These are phyloP conservation scores for Tetraselmis striata DNA, from an alignment of 139 green algal species.

Conservation along the genomic window DNA sequence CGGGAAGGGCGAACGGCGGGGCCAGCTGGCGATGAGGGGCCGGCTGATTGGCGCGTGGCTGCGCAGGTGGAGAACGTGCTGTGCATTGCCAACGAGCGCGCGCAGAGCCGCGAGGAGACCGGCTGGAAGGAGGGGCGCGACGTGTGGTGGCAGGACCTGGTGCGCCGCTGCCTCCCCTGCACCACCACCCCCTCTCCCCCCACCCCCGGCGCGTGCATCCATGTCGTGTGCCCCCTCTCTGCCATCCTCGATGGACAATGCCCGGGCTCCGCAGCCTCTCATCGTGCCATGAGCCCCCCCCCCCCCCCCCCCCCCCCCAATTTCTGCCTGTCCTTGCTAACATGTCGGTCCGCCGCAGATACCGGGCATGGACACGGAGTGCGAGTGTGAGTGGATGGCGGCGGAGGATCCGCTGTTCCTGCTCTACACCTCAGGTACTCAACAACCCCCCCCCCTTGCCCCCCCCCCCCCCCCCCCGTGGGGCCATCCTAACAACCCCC, in stretches of 20 bases:
- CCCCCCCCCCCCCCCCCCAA: background rate
- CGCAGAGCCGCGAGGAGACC: slow-evolving; percentile 15
- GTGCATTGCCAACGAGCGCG: slow-evolving; percentile 32
- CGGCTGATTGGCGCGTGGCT: no score
- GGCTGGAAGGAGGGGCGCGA: slow-evolving; percentile 37
- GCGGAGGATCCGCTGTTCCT: slow-evolving; percentile 53
- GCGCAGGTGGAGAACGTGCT: slow-evolving; percentile 35
- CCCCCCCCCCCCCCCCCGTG: no score
- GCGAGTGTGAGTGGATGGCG: slow-evolving; percentile 38
- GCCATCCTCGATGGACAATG: no score
- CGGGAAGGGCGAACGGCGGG: no score
- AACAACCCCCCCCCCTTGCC: no score
- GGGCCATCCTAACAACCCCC: no score
- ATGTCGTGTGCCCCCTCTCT: no score
- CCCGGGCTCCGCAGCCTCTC: no score
- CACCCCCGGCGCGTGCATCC: no score
- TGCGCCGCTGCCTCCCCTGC: slow-evolving; percentile 1
- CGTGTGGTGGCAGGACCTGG: slow-evolving; percentile 39
- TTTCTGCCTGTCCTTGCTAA: background rate
- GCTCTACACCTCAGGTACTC: slow-evolving; percentile 57
- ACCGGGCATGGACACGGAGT: slow-evolving; percentile 17
- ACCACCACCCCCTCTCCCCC: background rate
- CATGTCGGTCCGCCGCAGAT: background rate
- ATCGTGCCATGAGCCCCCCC: no score
- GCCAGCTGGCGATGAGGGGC: no score